Percentiles rank a stretch among this genome's conserved stretches.
Conservation (phyloP, 2,329 filamentous ascomycete species). For the Fusarium mexicanum region DNA sequence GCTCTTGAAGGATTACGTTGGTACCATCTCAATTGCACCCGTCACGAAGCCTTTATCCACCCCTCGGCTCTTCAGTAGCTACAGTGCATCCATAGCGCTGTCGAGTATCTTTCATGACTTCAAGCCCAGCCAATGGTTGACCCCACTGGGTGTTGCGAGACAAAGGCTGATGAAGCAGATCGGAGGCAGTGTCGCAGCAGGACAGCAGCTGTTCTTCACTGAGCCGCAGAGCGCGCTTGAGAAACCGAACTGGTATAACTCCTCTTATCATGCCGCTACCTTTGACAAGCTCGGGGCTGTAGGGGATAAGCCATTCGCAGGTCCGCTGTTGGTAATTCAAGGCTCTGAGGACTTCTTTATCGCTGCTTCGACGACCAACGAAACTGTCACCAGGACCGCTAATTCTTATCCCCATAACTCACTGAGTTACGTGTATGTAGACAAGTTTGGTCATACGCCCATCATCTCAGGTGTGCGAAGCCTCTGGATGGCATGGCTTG, state of each 20-base stretch:
- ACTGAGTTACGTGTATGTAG: neutral
- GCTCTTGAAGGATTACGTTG: conserved; percentile 2
- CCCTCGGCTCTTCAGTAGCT: neutral
- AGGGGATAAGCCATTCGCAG: neutral
- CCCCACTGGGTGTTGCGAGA: conserved; percentile 10
- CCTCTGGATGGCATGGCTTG: conserved; percentile 2
- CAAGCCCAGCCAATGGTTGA: conserved; percentile 24
- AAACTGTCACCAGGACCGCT: neutral
- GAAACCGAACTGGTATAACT: neutral
- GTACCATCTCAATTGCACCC: conserved; percentile 23
- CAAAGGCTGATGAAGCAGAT: conserved; percentile 2
- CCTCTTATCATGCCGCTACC: conserved; percentile 1
- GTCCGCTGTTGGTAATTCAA: conserved; percentile 2
- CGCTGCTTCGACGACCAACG: neutral
- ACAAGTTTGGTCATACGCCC: neutral
- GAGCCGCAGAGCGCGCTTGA: neutral
- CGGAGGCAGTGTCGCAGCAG: neutral
- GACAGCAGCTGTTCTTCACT: conserved; percentile 1
- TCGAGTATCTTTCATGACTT: conserved; percentile 22
- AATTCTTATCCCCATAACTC: neutral
- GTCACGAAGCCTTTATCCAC: neutral
- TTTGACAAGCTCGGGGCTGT: conserved; percentile 5
- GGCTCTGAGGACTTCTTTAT: neutral
- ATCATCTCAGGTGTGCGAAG: neutral
- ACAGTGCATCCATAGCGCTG: neutral